Evolutionary conservation across 2,329 filamentous ascomycete species (phyloP).

Genomic region (Amauroascus niger): DNA sequence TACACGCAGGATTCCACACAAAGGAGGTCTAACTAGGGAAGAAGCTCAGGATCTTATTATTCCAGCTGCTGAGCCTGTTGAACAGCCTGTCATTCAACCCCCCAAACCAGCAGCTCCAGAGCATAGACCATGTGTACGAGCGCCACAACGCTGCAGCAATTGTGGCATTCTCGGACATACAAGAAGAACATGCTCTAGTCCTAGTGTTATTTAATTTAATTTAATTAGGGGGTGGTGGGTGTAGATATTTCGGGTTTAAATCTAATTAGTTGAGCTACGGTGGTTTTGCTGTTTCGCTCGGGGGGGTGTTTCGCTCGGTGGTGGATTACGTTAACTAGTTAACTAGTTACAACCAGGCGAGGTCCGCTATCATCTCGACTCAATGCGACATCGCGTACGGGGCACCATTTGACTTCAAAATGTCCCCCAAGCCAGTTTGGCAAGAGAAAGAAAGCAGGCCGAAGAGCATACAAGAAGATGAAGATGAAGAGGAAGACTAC

Average conservation of each 20-base stretch:
- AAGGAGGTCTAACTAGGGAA: no score
- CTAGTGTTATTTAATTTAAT: slow-evolving; percentile 6
- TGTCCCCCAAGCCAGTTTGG: not conserved
- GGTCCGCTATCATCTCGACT: no score
- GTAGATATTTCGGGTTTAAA: slow-evolving; percentile 1
- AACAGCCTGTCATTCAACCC: no score
- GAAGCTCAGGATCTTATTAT: no score
- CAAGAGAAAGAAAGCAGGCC: not conserved
- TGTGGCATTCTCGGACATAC: not conserved
- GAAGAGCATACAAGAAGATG: slow-evolving; percentile 30
- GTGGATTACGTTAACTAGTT: slow-evolving; percentile 3
- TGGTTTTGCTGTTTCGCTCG: not conserved
- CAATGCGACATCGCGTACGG: no score
- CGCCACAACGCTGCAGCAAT: slow-evolving; percentile 2
- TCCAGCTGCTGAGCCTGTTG: no score
- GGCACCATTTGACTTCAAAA: no score
- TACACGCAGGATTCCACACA: no score
- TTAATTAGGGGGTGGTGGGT: not conserved
- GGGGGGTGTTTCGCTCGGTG: not conserved
- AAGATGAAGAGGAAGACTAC: slow-evolving; percentile 89
- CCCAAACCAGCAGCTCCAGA: no score
- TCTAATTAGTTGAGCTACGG: not conserved
- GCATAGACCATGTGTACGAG: not conserved
- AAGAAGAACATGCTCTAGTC: not conserved
- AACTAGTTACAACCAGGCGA: no score